These are phyloP conservation scores for Erodium trifolium DNA, from an alignment of 441 rosid species.

Conservation along the genomic window DNA sequence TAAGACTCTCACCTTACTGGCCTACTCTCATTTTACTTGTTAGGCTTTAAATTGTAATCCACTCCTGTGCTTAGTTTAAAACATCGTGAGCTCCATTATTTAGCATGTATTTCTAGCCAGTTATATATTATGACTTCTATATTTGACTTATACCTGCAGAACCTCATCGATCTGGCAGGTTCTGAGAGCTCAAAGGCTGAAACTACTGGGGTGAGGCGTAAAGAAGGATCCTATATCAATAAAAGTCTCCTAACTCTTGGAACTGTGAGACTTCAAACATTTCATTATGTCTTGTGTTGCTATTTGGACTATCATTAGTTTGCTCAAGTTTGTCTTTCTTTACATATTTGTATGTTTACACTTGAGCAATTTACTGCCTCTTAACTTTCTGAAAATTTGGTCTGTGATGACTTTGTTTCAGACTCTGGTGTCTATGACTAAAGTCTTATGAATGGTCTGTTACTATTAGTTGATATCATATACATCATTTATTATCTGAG, in stretches of 20 bases:
- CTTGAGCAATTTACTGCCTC: not conserved
- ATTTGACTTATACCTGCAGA: slow-evolving; percentile 63
- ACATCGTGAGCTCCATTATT: not conserved
- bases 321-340: not conserved
- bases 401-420: not conserved
- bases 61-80: slow-evolving; percentile 4
- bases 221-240: slow-evolving; percentile 96
- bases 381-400: not conserved
- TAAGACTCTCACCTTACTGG: slow-evolving; percentile 4
- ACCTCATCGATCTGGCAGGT: slow-evolving; percentile 99
- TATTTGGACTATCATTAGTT: not conserved
- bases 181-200: slow-evolving; percentile 99
- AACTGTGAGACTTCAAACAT: slow-evolving; percentile 54
- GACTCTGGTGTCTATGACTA: not conserved
- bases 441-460: not conserved
- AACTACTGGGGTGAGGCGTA: slow-evolving; percentile 86
- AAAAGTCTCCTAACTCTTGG: slow-evolving; percentile 98
- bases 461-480: not conserved
- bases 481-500: not conserved
- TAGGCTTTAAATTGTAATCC: slow-evolving; percentile 6
- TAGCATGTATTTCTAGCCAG: not conserved
- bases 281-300: not conserved
- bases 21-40: slow-evolving; percentile 12
- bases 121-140: slow-evolving; percentile 28
- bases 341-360: not conserved